phyloP scores from a whole-genome alignment of 371 early-diverging fungal species.

The Haplosporangium sp. region DNA sequence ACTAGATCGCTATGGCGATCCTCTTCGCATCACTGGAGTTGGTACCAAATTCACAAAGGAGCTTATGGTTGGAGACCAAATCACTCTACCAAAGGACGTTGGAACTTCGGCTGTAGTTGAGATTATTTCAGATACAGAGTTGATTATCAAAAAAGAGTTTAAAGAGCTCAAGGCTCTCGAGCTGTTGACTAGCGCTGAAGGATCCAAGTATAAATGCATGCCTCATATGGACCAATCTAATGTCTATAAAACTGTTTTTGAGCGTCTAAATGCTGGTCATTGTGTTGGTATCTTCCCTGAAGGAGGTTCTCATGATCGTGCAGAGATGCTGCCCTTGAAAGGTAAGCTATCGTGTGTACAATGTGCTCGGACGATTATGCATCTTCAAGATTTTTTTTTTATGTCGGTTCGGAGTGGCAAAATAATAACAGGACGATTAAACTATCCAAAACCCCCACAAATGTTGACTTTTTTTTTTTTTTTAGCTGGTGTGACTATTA shows the following conservation, averaged over 20 bases:
- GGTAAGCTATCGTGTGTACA: constrained; percentile 54
- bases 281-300: constrained; percentile 98
- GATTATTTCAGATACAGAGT: constrained; percentile 85
- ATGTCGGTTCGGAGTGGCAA: constrained; percentile 12
- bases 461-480: constrained; percentile 2
- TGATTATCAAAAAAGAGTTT: constrained; percentile 72
- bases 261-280: constrained; percentile 77
- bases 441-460: neutral
- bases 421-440: neutral
- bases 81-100: constrained; percentile 72
- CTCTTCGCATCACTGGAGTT: constrained; percentile 73
- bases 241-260: constrained; percentile 87
- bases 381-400: neutral
- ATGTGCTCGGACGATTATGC: neutral
- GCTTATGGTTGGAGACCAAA: constrained; percentile 69
- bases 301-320: constrained; percentile 96
- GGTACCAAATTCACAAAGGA: constrained; percentile 80
- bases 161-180: constrained; percentile 75
- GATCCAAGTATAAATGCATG: constrained; percentile 77
- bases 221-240: constrained; percentile 92
- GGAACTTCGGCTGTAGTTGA: constrained; percentile 78
- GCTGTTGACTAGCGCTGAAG: constrained; percentile 65
- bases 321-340: constrained; percentile 95
- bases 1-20: constrained; percentile 71
- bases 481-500: constrained; percentile 84